Percentiles rank a stretch among this genome's conserved stretches.
phyloP scores from a whole-genome alignment of 495 filamentous ascomycete genomes.

The Lepidopterella palustris region DNA sequence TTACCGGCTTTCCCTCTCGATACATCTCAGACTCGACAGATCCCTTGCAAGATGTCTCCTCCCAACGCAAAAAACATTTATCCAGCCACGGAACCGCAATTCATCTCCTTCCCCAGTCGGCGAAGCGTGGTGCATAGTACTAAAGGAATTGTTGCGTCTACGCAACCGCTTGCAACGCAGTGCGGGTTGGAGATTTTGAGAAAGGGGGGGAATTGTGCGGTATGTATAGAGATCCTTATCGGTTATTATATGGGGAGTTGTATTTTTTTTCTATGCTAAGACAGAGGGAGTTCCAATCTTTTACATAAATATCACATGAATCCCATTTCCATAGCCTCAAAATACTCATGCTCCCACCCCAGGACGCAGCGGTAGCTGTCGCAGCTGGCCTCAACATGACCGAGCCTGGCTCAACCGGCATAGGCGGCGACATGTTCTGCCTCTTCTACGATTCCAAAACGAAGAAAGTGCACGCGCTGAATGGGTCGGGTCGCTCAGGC shows the following conservation, averaged over 20 bases:
- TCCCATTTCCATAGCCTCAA: background rate
- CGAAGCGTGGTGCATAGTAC: conserved; percentile 90
- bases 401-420: conserved; percentile 89
- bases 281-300: background rate
- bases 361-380: conserved; percentile 93
- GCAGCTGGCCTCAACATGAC: conserved; percentile 89
- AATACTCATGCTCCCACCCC: too few species aligned
- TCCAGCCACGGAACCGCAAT: conserved; percentile 53
- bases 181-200: conserved; percentile 78
- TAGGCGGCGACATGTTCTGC: conserved; percentile 97
- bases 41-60: background rate
- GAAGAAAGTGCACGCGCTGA: conserved; percentile 73
- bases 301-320: background rate
- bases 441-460: conserved; percentile 84
- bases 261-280: conserved; percentile 3
- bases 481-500: conserved; percentile 82
- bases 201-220: conserved; percentile 87
- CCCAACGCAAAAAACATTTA: conserved; percentile 46
- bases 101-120: conserved; percentile 70
- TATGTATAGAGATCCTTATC: conserved; percentile 2
- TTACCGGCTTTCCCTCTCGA: background rate
- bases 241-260: background rate
- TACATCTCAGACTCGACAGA: background rate
- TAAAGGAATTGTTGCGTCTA: conserved; percentile 85
- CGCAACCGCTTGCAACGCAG: conserved; percentile 83